Percentiles rank a stretch among this genome's conserved stretches.
Conservation (phyloP, 1,284 basidiomycete genomes). For the Fomitopsis betulina region DNA sequence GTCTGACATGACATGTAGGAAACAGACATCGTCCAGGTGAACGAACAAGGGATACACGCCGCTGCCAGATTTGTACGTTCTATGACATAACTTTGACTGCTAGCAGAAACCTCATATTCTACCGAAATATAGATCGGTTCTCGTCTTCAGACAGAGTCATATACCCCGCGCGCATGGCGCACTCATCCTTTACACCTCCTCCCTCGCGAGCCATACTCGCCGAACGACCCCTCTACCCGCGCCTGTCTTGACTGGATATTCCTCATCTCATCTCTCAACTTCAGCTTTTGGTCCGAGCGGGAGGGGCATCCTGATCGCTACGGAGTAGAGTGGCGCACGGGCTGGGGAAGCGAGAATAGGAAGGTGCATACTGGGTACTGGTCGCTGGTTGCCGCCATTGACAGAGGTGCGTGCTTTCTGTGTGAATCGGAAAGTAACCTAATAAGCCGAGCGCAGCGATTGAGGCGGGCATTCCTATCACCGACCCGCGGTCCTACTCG, state of each 20-base stretch:
- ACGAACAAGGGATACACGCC: slow-evolving; percentile 10
- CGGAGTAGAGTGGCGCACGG: slow-evolving; percentile 70
- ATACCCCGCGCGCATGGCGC: slow-evolving; percentile 74
- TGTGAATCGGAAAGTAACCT: background rate
- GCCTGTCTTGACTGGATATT: slow-evolving; percentile 78
- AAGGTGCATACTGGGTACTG: slow-evolving; percentile 74
- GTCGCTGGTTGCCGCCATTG: slow-evolving; percentile 73
- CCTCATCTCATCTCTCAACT: slow-evolving; percentile 77
- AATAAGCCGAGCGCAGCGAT: slow-evolving; percentile 28
- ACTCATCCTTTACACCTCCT: slow-evolving; percentile 71
- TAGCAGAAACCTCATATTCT: background rate
- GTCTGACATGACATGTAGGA: slow-evolving; percentile 3
- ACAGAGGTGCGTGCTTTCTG: slow-evolving; percentile 51
- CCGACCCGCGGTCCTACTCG: slow-evolving; percentile 70
- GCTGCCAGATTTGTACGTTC: slow-evolving; percentile 14
- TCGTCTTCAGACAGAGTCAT: slow-evolving; percentile 55
- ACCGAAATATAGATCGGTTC: slow-evolving; percentile 47
- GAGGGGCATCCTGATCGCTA: slow-evolving; percentile 55
- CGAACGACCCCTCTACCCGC: slow-evolving; percentile 47
- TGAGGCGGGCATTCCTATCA: slow-evolving; percentile 69
- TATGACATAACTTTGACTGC: background rate
- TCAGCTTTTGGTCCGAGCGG: slow-evolving; percentile 80
- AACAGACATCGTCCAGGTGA: slow-evolving; percentile 13
- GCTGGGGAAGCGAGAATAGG: slow-evolving; percentile 49
- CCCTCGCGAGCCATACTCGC: slow-evolving; percentile 57